These are phyloP conservation scores for Candida schatavii DNA, from an alignment of 805 yeast species.

Conservation along the genomic window DNA sequence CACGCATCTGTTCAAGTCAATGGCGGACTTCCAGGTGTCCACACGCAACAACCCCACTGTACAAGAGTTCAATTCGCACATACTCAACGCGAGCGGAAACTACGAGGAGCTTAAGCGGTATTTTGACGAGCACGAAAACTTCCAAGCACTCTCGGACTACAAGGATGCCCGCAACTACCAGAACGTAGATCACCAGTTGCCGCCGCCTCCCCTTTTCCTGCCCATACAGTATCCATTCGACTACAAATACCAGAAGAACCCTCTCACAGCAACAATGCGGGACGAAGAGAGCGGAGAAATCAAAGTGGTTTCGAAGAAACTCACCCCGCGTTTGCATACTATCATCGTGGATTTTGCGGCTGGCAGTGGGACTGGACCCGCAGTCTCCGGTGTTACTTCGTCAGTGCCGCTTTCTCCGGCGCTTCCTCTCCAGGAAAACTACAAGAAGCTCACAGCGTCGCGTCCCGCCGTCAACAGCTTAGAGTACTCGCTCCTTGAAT, in stretches of 20 bases:
- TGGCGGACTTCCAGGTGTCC: constrained; percentile 82
- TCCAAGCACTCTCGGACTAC: constrained; percentile 27
- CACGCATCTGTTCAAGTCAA: constrained; percentile 74
- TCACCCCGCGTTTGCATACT: constrained; percentile 51
- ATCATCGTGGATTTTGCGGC: constrained; percentile 48
- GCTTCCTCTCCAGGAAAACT: constrained; percentile 39
- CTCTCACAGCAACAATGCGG: constrained; percentile 47
- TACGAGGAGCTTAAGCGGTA: constrained; percentile 23
- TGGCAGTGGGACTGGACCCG: constrained; percentile 16
- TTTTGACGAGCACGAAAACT: constrained; percentile 21
- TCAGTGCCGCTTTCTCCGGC: constrained; percentile 54
- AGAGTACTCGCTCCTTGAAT: constrained; percentile 35
- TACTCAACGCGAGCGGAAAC: constrained; percentile 19
- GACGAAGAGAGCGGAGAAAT: constrained; percentile 59
- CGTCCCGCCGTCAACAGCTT: constrained; percentile 35
- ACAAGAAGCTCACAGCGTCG: constrained; percentile 24
- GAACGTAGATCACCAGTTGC: constrained; percentile 52
- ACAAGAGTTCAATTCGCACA: constrained; percentile 26
- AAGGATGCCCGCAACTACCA: constrained; percentile 19
- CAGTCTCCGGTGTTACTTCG: too few relatives aligned
- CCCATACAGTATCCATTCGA: constrained; percentile 72
- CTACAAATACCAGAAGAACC: constrained; percentile 75
- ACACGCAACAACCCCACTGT: constrained; percentile 49
- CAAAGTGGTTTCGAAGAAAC: constrained; percentile 43
- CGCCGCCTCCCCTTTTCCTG: constrained; percentile 87